phyloP scores from a whole-genome alignment of 257 asterid species.

The Misopates orontium region DNA sequence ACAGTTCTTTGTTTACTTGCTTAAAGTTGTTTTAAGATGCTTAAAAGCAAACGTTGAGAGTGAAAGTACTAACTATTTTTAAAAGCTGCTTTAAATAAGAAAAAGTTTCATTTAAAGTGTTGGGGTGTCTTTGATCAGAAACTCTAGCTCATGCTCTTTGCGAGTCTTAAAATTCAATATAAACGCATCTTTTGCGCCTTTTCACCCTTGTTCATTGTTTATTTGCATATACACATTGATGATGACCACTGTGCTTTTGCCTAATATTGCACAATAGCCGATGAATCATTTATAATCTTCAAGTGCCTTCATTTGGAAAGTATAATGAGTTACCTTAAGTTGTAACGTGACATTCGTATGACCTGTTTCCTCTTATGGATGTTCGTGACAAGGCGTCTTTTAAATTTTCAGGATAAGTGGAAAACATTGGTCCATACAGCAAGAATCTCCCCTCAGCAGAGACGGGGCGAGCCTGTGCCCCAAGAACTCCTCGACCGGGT shows the following conservation, averaged over 20 bases:
- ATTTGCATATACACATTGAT: too few relatives aligned
- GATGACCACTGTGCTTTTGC: not conserved
- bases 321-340: not conserved
- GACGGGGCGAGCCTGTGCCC: slow-evolving; percentile 98
- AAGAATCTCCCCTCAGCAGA: slow-evolving; percentile 92
- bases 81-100: not conserved
- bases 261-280: not conserved
- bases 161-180: too few relatives aligned
- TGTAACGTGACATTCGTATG: not conserved
- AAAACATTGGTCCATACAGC: slow-evolving; percentile 98
- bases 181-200: too few relatives aligned
- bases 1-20: not conserved
- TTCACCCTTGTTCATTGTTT: too few relatives aligned
- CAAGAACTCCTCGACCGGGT: slow-evolving; percentile 94
- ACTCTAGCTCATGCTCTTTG: too few relatives aligned
- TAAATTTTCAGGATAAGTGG: slow-evolving; percentile 82
- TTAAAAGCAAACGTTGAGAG: not conserved
- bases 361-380: not conserved
- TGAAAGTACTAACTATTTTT: not conserved
- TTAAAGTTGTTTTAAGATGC: not conserved
- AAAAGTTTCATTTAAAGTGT: too few relatives aligned
- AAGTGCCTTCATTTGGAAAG: not conserved
- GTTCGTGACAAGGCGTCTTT: not conserved
- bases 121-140: too few relatives aligned
- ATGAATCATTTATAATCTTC: not conserved